Evolutionary conservation across 306 rosid species (phyloP), one percentile per base, ranked within the genome.

Genomic region (Trifolium pratense): DNA sequence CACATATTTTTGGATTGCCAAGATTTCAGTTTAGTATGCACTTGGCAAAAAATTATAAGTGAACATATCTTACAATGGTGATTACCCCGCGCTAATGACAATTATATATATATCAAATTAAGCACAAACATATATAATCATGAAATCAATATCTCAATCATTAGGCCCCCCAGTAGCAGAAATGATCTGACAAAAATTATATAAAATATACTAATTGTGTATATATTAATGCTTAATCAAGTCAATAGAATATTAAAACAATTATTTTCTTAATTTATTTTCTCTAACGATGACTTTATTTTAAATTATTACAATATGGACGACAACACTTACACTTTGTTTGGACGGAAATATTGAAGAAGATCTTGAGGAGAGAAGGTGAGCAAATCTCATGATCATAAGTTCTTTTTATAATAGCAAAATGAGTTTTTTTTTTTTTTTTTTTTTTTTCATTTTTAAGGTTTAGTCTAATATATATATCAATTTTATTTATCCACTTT

Each of bases 131-230:
- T 64, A 29, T 3, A 29, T 37, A n/a, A 48, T 6, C 31, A 29
- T 29, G 32, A 29, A 29, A 29, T 29, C 32, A 29, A 29, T 29
- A 36, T 18, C 31, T 37, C 69, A 64, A 39, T 64, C 69, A 64
- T 39, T 32, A 39, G 16, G 5, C 32, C 39, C 70, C 82, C 72
- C 20, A 14, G 55, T 17, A 42, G 39, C 25, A 46, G 17, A 75
- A 64, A 25, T 40, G 78, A 74, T n/a, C 8, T 58, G 81, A 79
- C 69, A 57, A 45, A 48, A 74, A 70, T 62, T 18, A 57, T 78
- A 56, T 70, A 71, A 3, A 62, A 69, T n/a, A 0, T 16, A 56
- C 18, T 18, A 65, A 12, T 57, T 57, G 53, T 48, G 58, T 39
- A 2, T 17, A 12, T 25, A 25, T 42, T 13, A 15, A 13, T 46